A percentile compares a stretch with the other conserved stretches of the same genome.
These are phyloP conservation scores for Trypanosoma brucei DNA, from an alignment of 208 protist genomes.

Conservation along the genomic window DNA sequence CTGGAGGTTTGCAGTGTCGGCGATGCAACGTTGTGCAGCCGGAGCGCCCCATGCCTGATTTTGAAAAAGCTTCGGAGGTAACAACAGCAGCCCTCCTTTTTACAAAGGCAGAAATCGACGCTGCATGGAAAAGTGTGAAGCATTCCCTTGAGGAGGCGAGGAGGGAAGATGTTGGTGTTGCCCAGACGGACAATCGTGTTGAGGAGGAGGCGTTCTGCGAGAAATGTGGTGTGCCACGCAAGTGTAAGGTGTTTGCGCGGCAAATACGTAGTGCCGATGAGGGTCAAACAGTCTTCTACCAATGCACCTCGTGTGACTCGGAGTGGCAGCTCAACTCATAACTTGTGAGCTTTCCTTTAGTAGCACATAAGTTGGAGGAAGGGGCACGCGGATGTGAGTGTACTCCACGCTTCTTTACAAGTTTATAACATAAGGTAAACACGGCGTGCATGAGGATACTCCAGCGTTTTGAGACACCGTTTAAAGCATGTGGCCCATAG, in stretches of 20 bases:
- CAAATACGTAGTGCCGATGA: conserved; percentile 91
- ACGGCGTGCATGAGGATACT: too few relatives aligned
- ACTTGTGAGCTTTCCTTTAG: background rate
- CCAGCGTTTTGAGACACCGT: too few relatives aligned
- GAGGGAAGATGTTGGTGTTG: conserved; percentile 22
- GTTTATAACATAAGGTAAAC: too few relatives aligned
- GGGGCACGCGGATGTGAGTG: too few relatives aligned
- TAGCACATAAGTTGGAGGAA: background rate
- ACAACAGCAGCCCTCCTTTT: conserved; percentile 47
- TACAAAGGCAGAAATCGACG: conserved; percentile 34
- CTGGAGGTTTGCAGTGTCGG: conserved; percentile 5
- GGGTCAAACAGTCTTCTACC: conserved; percentile 90
- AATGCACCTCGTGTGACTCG: conserved; percentile 79
- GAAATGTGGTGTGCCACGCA: conserved; percentile 55
- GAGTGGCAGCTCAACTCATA: conserved; percentile 92
- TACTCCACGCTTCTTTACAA: too few relatives aligned
- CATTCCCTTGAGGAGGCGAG: background rate
- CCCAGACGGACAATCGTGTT: conserved; percentile 74
- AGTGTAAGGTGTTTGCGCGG: conserved; percentile 77
- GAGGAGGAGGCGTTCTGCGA: conserved; percentile 87
- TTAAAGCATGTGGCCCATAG: too few relatives aligned
- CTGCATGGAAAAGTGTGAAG: conserved; percentile 27
- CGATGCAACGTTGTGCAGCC: conserved; percentile 35
- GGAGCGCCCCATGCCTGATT: conserved; percentile 1
- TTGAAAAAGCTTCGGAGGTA: conserved; percentile 18